These are phyloP conservation scores for Trametes cingulata DNA, from an alignment of 768 basidiomycete species.

Conservation along the genomic window DNA sequence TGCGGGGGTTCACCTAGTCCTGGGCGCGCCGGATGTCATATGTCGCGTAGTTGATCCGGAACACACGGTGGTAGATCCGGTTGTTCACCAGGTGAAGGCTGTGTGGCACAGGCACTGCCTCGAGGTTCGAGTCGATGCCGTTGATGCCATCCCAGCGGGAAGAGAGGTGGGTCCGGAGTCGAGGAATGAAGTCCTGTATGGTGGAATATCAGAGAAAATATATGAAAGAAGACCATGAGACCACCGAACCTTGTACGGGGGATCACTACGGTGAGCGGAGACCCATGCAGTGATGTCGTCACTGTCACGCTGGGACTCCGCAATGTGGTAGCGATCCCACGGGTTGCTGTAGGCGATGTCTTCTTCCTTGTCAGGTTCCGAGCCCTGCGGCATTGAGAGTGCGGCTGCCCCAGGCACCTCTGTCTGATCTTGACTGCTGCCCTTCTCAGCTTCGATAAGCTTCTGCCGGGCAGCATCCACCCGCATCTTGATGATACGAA, in stretches of 20 bases:
- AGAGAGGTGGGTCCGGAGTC: neutral
- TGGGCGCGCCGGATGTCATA: constrained; percentile 44
- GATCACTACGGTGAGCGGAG: neutral
- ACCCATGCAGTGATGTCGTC: neutral
- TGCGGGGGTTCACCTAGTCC: constrained; percentile 42
- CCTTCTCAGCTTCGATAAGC: too few species aligned
- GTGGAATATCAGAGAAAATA: too few species aligned
- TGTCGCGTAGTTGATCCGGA: constrained; percentile 39
- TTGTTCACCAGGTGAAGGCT: neutral
- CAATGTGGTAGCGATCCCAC: neutral
- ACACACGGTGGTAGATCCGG: neutral
- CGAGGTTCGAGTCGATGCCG: neutral
- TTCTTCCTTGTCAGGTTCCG: too few species aligned
- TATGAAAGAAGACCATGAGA: neutral
- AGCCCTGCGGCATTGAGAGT: too few species aligned
- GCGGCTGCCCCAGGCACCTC: too few species aligned
- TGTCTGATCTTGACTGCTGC: too few species aligned
- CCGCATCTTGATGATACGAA: constrained; percentile 22
- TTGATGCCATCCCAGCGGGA: neutral
- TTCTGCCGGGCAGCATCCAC: neutral
- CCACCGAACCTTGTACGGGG: neutral
- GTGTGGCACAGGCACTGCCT: too few species aligned
- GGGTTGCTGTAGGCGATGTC: neutral
- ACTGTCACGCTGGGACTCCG: neutral
- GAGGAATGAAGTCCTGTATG: neutral